phyloP scores from a whole-genome alignment of 2,329 filamentous ascomycete species.

The Stachybotrys chlorohalonatus region DNA sequence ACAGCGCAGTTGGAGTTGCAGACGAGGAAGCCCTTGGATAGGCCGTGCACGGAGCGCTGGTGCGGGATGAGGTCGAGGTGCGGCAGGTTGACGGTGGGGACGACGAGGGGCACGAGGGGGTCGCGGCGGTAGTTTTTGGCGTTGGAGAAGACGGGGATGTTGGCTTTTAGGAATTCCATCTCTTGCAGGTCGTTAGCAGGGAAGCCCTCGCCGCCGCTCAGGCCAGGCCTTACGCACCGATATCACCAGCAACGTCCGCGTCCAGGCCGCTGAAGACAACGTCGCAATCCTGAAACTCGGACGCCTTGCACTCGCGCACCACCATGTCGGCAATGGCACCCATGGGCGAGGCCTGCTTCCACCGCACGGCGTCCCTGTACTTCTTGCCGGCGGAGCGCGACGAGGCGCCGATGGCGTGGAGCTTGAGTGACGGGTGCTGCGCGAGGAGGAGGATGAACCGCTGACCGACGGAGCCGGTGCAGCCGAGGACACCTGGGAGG shows the following conservation, averaged over 20 bases:
- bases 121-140: conserved; percentile 95
- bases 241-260: conserved; percentile 83
- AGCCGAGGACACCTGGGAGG: conserved; percentile 64
- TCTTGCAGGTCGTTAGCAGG: conserved; percentile 39
- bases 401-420: conserved; percentile 85
- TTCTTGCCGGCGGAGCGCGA: conserved; percentile 84
- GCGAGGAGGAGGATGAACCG: conserved; percentile 90
- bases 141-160: conserved; percentile 92
- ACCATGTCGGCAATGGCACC: conserved; percentile 70
- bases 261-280: conserved; percentile 90
- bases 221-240: conserved; percentile 51
- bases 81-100: conserved; percentile 85
- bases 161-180: conserved; percentile 79
- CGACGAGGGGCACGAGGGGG: conserved; percentile 82
- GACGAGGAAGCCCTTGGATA: conserved; percentile 83
- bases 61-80: conserved; percentile 86
- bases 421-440: conserved; percentile 75
- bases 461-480: conserved; percentile 90
- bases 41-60: conserved; percentile 63
- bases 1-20: conserved; percentile 99
- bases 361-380: conserved; percentile 87
- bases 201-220: background rate
- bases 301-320: conserved; percentile 75
- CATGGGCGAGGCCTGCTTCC: conserved; percentile 89
- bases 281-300: conserved; percentile 82